Percentiles rank a stretch among this genome's conserved stretches.
Evolutionary conservation across 2,329 filamentous ascomycete genomes (phyloP).

Genomic region (Colletotrichum viniferum): DNA sequence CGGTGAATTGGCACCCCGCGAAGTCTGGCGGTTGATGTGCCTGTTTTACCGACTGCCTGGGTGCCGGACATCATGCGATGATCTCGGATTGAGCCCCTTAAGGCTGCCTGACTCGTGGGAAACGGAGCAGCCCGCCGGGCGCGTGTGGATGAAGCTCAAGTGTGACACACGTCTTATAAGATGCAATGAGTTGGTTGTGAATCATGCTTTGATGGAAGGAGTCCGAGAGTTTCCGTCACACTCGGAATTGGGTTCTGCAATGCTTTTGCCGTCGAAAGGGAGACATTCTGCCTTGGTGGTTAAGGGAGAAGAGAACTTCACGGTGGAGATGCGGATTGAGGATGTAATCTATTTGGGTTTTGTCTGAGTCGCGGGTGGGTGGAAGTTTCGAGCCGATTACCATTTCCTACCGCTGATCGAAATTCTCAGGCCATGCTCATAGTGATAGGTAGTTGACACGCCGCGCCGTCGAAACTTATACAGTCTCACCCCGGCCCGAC

Average conservation of each 20-base stretch:
- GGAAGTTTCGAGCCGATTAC: rapidly evolving
- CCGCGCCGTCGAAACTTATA: too few species aligned
- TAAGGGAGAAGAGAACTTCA: rapidly evolving
- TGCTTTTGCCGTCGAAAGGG: not conserved
- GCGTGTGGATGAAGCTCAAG: too few species aligned
- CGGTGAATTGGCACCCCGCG: not conserved
- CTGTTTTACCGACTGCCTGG: not conserved
- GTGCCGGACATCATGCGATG: not conserved
- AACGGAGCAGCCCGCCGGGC: not conserved
- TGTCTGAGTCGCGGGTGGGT: not conserved
- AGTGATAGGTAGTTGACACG: too few species aligned
- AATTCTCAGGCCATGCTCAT: not conserved
- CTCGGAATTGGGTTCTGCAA: not conserved
- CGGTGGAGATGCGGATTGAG: not conserved
- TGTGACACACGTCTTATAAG: not conserved
- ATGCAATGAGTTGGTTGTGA: not conserved
- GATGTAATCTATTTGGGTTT: not conserved
- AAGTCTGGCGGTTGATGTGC: not conserved
- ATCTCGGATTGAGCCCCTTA: not conserved
- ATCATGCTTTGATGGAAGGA: not conserved
- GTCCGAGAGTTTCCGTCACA: not conserved
- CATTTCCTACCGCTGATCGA: not conserved
- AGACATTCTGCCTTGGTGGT: not conserved
- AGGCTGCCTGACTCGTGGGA: not conserved
- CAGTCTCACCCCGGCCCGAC: too few species aligned